Evolutionary conservation across 768 basidiomycete genomes (phyloP).

Genomic region (Exsudoporus frostii): DNA sequence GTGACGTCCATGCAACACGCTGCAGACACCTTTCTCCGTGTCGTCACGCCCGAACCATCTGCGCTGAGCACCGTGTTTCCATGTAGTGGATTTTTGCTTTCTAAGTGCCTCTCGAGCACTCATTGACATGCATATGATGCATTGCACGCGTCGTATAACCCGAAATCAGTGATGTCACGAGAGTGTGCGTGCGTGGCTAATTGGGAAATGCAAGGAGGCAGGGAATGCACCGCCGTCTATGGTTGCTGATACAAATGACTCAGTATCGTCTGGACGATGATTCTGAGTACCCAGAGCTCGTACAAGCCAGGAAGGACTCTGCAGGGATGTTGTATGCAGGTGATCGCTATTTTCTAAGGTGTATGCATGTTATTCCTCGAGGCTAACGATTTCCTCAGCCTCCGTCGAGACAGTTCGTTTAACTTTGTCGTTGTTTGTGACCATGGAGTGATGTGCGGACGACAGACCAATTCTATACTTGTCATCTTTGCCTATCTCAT

Average conservation of each 20-base stretch:
- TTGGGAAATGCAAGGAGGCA: not conserved
- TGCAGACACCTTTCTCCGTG: constrained; percentile 3
- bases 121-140: not conserved
- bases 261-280: constrained; percentile 4
- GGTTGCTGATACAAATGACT: constrained; percentile 15
- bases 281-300: constrained; percentile 1
- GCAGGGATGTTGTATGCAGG: constrained; percentile 20
- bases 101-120: not conserved
- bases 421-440: not conserved
- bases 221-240: constrained; percentile 12
- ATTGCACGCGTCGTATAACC: constrained; percentile 10
- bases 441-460: not conserved
- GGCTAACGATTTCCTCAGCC: constrained; percentile 13
- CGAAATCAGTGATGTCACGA: not conserved
- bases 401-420: constrained; percentile 31
- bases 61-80: constrained; percentile 12
- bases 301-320: constrained; percentile 16
- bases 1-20: constrained; percentile 8
- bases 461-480: constrained; percentile 26
- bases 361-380: not conserved
- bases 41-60: not conserved
- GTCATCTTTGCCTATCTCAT: constrained; percentile 30
- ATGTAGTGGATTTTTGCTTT: constrained; percentile 6
- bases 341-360: not conserved
- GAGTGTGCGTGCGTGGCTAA: not conserved